Base-by-base conservation (phyloP, 2,329 filamentous ascomycete genomes). In the Aureobasidium sp. region DNA sequence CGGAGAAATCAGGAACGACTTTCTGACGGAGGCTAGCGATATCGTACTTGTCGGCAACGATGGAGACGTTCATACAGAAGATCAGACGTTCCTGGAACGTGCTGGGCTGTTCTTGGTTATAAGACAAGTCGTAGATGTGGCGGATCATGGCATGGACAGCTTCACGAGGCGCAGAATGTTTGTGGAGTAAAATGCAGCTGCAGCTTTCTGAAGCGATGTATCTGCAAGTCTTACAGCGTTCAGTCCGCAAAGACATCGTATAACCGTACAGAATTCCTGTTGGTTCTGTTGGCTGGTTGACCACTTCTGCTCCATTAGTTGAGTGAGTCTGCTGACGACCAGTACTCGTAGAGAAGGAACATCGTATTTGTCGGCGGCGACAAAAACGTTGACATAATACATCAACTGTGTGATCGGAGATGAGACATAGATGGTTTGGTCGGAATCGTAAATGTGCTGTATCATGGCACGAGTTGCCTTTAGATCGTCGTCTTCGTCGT, bases 31-130 rank as follows among this genome's bases (percentile, higher is more conserved):
- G 66, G 6, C 36, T 50, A 5, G 60, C 62, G 15, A 69, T 51
- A 18, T 67, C 55, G 51, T 69, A 69, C 55, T 70, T 69, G 59
- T 69, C 69, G 25, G 69, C 69, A 15, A 64, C 43, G 13, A 62
- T 54, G 58, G 67, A 70, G 31, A 69, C 55, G 9, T 18, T 43
- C n/a, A 64, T 61, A 20, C 55, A 50, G 40, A 64, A 64, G n/a
- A n/a, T n/a, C 27, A 55, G 29, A 27, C 55, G 61, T n/a, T 64
- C 50, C 18, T 64, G 40, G 29, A 43, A 55, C 18, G 40, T 54
- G 43, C 56, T 60, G 31, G n/a, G n/a, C n/a, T n/a, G n/a, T n/a
- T n/a, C n/a, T n/a, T n/a, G n/a, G n/a, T n/a, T n/a, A n/a, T n/a
- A n/a, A n/a, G n/a, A n/a, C n/a, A 64, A 50, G 7, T 56, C 50